Percentiles rank a stretch among this genome's conserved stretches.
Evolutionary conservation across 345 rosid species (phyloP).

Genomic region (Physaria fendleri): DNA sequence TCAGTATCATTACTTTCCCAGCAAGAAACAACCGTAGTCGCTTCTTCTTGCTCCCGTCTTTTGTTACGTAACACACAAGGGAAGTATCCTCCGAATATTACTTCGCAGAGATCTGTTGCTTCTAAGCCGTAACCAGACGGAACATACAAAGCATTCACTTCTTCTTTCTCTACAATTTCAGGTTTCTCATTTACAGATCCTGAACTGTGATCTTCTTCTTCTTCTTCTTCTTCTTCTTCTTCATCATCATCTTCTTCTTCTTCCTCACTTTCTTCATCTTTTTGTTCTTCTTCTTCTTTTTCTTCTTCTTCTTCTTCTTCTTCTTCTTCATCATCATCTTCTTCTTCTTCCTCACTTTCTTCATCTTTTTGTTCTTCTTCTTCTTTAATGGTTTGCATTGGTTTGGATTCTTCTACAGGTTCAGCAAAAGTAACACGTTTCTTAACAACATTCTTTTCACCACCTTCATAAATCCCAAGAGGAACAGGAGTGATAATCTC

Average conservation of each 20-base stretch:
- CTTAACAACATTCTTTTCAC: conserved; percentile 17
- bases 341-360: background rate
- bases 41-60: conserved; percentile 21
- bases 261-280: background rate
- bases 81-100: conserved; percentile 71
- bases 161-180: conserved; percentile 13
- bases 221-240: background rate
- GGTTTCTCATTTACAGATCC: background rate
- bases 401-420: conserved; percentile 25
- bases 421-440: conserved; percentile 24
- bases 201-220: background rate
- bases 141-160: conserved; percentile 33
- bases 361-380: conserved; percentile 2
- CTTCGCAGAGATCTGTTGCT: conserved; percentile 70
- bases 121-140: conserved; percentile 79
- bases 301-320: background rate
- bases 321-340: accelerated
- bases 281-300: background rate
- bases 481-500: conserved; percentile 32
- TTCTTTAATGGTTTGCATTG: conserved; percentile 3
- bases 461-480: conserved; percentile 25
- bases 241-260: background rate
- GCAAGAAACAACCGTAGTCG: conserved; percentile 8
- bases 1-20: conserved; percentile 23
- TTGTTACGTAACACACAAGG: conserved; percentile 48